Conservation (phyloP, 192 early-diverging fungal species). For the Podila clonocystis region DNA sequence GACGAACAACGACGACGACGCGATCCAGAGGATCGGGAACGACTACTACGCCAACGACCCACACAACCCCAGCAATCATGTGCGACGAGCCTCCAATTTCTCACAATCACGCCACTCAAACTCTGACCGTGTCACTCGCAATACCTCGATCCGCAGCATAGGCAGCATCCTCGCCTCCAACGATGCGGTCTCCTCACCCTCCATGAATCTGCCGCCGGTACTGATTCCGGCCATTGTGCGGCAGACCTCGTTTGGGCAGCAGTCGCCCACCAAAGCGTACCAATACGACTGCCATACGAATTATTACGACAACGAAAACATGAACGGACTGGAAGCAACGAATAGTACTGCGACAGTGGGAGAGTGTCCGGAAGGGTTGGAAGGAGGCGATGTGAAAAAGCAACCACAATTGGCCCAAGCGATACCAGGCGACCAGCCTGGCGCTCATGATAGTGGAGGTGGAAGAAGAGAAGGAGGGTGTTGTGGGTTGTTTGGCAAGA, state of each 20-base stretch:
- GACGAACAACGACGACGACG: background rate
- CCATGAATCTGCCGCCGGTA: background rate
- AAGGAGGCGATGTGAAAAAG: no score
- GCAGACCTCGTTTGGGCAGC: background rate
- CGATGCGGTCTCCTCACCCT: background rate
- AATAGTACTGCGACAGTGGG: no score
- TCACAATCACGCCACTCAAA: background rate
- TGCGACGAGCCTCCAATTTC: no score
- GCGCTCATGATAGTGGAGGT: background rate
- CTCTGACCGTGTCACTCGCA: no score
- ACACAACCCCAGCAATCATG: background rate
- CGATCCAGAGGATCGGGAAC: background rate
- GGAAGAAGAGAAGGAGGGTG: no score
- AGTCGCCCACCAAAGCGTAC: background rate
- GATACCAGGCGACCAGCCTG: background rate
- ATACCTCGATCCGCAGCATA: no score
- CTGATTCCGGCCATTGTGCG: background rate
- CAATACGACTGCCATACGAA: background rate
- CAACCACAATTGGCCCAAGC: no score
- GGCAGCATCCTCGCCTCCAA: background rate
- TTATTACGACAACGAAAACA: background rate
- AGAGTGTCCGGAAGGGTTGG: no score
- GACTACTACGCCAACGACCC: slow-evolving; percentile 8
- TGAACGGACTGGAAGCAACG: no score
- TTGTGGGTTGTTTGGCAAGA: no score